Evolutionary conservation across 192 early-diverging fungal species (phyloP).

Genomic region (Backusella macrospora): DNA sequence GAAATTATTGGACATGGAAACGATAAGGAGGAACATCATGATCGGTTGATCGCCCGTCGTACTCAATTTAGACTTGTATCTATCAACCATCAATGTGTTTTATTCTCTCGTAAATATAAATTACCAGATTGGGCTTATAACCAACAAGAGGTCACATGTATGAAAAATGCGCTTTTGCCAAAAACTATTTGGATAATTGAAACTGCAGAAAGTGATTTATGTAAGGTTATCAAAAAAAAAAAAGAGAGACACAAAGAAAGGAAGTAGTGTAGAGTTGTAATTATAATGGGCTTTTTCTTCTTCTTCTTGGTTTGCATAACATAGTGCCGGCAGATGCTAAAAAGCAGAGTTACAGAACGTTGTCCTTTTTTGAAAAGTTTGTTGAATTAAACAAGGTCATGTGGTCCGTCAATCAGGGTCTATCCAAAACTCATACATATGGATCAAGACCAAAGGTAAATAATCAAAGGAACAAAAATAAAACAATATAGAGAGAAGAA

Average conservation of each 20-base stretch:
- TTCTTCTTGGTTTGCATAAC: not conserved
- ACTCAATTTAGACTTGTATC: conserved; percentile 81
- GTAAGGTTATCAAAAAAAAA: conserved; percentile 32
- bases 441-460: conserved; percentile 79
- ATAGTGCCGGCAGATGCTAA: conserved; percentile 28
- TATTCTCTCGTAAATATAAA: conserved; percentile 81
- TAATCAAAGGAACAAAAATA: not conserved
- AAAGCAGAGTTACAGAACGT: conserved; percentile 64
- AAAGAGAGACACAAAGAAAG: no score
- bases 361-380: conserved; percentile 86
- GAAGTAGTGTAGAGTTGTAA: not conserved
- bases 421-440: conserved; percentile 93
- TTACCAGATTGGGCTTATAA: conserved; percentile 93
- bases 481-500: not conserved
- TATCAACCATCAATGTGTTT: conserved; percentile 71
- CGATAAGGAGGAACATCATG: conserved; percentile 50
- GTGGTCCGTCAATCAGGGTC: conserved; percentile 88
- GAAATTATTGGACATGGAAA: conserved; percentile 72
- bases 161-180: conserved; percentile 72
- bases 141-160: conserved; percentile 94
- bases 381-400: conserved; percentile 89
- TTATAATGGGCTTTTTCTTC: not conserved
- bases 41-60: conserved; percentile 64
- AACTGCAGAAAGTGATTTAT: conserved; percentile 49
- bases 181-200: conserved; percentile 85